These are phyloP conservation scores for Fusarium sp. DNA, from an alignment of 2,329 filamentous ascomycete species.

Conservation along the genomic window DNA sequence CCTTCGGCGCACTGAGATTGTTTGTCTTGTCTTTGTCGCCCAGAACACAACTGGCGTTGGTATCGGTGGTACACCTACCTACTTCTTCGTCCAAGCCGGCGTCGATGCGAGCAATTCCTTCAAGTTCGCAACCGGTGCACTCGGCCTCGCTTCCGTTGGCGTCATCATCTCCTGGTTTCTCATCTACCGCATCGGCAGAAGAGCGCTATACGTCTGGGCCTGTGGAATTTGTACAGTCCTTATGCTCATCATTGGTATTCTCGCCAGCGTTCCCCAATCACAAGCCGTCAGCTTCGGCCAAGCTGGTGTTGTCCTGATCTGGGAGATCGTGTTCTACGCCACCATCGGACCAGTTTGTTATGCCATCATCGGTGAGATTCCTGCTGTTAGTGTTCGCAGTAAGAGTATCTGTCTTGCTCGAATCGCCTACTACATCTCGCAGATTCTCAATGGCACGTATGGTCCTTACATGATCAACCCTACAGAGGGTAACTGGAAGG, in stretches of 20 bases:
- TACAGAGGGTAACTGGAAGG: constrained; percentile 48
- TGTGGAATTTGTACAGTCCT: constrained; percentile 52
- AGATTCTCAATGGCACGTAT: constrained; percentile 44
- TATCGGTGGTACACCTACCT: constrained; percentile 56
- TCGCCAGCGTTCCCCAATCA: constrained; percentile 37
- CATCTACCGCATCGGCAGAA: constrained; percentile 49
- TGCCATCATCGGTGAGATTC: constrained; percentile 54
- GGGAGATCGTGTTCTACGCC: constrained; percentile 55
- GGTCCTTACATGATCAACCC: constrained; percentile 49
- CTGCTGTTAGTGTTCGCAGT: constrained; percentile 52
- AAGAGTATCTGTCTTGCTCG: constrained; percentile 55
- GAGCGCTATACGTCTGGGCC: constrained; percentile 52
- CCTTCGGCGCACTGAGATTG: constrained; percentile 57
- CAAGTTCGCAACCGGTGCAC: constrained; percentile 52
- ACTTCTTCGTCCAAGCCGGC: constrained; percentile 58
- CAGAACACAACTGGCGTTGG: constrained; percentile 53
- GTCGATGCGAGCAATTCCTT: constrained; percentile 51
- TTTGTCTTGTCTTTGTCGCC: constrained; percentile 52
- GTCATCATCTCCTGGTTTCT: constrained; percentile 54
- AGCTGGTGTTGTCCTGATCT: constrained; percentile 53
- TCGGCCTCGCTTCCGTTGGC: constrained; percentile 54
- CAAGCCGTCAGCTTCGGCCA: constrained; percentile 46
- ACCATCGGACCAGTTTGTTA: constrained; percentile 56
- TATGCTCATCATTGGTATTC: constrained; percentile 51
- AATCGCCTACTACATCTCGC: constrained; percentile 41